Conservation (phyloP, 768 basidiomycete species). For the Agaricus sinodeliciosus region DNA sequence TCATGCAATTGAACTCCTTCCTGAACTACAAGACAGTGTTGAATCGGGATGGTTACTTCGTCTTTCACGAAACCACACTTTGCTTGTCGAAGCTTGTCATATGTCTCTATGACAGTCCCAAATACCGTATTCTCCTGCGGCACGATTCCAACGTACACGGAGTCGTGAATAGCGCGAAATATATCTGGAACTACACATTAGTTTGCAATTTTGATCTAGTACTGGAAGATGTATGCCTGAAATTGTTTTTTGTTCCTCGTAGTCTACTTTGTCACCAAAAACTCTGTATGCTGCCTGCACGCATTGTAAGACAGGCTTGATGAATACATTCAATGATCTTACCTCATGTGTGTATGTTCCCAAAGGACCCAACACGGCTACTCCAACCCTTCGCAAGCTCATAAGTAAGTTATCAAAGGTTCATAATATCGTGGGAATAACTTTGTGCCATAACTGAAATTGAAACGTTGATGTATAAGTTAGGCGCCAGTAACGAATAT, state of each 20-base stretch:
- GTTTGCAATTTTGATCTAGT: not conserved
- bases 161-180: slow-evolving; percentile 38
- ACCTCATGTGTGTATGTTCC: slow-evolving; percentile 68
- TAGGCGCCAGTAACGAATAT: not conserved
- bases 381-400: slow-evolving; percentile 15
- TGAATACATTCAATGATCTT: slow-evolving; percentile 4
- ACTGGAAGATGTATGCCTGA: slow-evolving; percentile 20
- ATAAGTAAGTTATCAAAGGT: not conserved
- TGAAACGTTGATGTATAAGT: not conserved
- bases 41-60: slow-evolving; percentile 50
- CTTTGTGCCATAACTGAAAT: not conserved
- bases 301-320: not conserved
- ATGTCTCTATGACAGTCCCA: slow-evolving; percentile 70
- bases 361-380: slow-evolving; percentile 60
- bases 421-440: slow-evolving; percentile 7
- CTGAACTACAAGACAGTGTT: slow-evolving; percentile 65
- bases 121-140: slow-evolving; percentile 79
- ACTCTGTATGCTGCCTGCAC: slow-evolving; percentile 32
- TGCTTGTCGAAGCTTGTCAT: slow-evolving; percentile 52
- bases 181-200: slow-evolving; percentile 36
- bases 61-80: slow-evolving; percentile 49
- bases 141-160: slow-evolving; percentile 52
- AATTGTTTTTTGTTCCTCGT: slow-evolving; percentile 29
- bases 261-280: slow-evolving; percentile 27
- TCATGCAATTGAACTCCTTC: slow-evolving; percentile 48